These are phyloP conservation scores for Francoa sonchifolia DNA, from an alignment of 441 rosid species.

Conservation along the genomic window DNA sequence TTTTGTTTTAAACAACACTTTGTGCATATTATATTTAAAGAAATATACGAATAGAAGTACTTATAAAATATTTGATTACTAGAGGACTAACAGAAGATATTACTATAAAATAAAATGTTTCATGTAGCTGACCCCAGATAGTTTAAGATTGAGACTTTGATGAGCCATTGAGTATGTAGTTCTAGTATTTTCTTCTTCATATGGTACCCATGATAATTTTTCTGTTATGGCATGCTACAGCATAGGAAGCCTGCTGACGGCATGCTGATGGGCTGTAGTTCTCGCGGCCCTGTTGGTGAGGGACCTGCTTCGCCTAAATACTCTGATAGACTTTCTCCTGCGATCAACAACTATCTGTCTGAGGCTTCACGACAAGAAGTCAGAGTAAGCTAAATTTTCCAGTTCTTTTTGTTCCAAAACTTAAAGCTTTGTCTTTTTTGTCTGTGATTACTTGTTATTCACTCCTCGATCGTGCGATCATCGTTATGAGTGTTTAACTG, in stretches of 20 bases:
- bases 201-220: constrained; percentile 6
- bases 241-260: constrained; percentile 86
- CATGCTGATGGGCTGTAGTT: constrained; percentile 81
- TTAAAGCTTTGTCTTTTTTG: not conserved
- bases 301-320: constrained; percentile 91
- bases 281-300: constrained; percentile 79
- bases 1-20: too few relatives aligned
- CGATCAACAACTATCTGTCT: constrained; percentile 79
- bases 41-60: too few relatives aligned
- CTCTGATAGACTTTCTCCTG: constrained; percentile 95
- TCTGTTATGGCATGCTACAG: constrained; percentile 31
- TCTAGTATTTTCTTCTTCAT: constrained; percentile 1
- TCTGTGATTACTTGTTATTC: not conserved
- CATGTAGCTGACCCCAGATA: not conserved
- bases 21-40: too few relatives aligned
- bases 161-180: not conserved
- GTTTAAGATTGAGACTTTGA: not conserved
- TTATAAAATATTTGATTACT: too few relatives aligned
- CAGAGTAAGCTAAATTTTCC: constrained; percentile 42
- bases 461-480: not conserved
- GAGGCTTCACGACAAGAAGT: constrained; percentile 99
- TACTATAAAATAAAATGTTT: not conserved
- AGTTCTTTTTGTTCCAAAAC: constrained; percentile 5
- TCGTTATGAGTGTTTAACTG: not conserved
- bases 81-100: too few relatives aligned